Evolutionary conservation across 2,329 filamentous ascomycete genomes (phyloP).

Genomic region (Helminthosporium solani): DNA sequence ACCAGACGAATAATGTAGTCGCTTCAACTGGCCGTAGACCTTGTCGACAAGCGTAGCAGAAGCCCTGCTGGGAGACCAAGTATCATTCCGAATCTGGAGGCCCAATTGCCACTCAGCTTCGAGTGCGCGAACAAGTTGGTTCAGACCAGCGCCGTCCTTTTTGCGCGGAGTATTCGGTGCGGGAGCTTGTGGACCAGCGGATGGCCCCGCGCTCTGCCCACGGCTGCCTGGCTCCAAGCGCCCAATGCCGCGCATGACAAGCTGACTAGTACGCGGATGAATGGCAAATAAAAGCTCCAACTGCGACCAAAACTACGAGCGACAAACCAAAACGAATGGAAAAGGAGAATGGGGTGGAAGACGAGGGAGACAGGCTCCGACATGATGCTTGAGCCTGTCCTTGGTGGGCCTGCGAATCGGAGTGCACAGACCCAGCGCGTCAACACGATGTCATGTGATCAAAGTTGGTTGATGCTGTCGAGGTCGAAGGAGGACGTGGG

Average conservation of each 20-base stretch:
- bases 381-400: constrained; percentile 26
- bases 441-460: constrained; percentile 25
- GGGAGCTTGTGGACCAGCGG: constrained; percentile 11
- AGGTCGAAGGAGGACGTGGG: too few species aligned
- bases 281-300: background rate
- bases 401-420: constrained; percentile 10
- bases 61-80: constrained; percentile 24
- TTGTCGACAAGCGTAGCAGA: constrained; percentile 12
- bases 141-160: constrained; percentile 16
- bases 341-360: background rate
- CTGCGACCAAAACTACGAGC: background rate
- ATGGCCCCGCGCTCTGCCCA: constrained; percentile 10
- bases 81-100: constrained; percentile 11
- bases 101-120: constrained; percentile 25
- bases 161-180: constrained; percentile 20
- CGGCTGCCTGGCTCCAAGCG: constrained; percentile 9
- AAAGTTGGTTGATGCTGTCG: too few species aligned
- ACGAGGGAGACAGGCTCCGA: constrained; percentile 14
- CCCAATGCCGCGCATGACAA: constrained; percentile 1
- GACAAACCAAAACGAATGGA: background rate
- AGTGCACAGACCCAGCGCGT: constrained; percentile 6
- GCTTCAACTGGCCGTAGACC: constrained; percentile 18
- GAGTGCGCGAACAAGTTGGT: constrained; percentile 19
- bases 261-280: background rate
- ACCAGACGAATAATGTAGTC: constrained; percentile 16